Percentiles rank a stretch among this genome's conserved stretches.
Evolutionary conservation across 768 basidiomycete genomes (phyloP).

Genomic region (Tulasnella sp.): DNA sequence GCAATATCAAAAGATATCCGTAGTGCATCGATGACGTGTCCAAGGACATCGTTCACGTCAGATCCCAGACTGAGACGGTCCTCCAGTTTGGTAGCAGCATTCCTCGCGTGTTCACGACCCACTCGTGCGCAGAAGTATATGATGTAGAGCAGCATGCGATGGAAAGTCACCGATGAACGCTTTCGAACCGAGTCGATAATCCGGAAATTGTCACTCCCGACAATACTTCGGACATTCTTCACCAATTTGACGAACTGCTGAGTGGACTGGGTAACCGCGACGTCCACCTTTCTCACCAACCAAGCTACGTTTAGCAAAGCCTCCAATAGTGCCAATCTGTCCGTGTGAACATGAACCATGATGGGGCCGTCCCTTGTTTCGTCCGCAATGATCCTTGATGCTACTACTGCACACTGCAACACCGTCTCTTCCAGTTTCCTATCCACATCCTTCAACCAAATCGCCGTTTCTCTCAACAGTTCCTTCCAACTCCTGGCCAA

Average conservation of each 20-base stretch:
- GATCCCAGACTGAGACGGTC: conserved; percentile 47
- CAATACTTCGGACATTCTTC: conserved; percentile 46
- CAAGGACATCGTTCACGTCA: conserved; percentile 48
- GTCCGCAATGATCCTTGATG: conserved; percentile 51
- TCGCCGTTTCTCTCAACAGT: conserved; percentile 48
- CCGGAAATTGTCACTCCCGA: conserved; percentile 60
- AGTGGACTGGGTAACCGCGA: too few relatives aligned
- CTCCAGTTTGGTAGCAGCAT: conserved; percentile 32
- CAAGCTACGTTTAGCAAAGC: conserved; percentile 68
- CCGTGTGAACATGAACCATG: conserved; percentile 69
- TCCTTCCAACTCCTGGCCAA: conserved; percentile 69
- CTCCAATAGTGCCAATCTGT: conserved; percentile 59
- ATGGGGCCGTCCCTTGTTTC: conserved; percentile 70
- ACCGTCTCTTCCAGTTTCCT: conserved; percentile 41
- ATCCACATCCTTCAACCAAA: conserved; percentile 54
- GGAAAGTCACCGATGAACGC: conserved; percentile 51
- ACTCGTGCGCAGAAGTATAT: conserved; percentile 65
- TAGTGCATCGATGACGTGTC: conserved; percentile 53
- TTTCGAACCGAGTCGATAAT: conserved; percentile 63
- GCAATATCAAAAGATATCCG: conserved; percentile 55
- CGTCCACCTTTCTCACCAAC: too few relatives aligned
- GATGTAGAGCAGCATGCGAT: conserved; percentile 65
- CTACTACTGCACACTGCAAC: conserved; percentile 43
- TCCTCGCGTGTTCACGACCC: conserved; percentile 36
- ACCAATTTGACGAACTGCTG: conserved; percentile 48